Evolutionary conservation across 2,329 filamentous ascomycete species (phyloP).

Genomic region (Fusarium marasasianum): DNA sequence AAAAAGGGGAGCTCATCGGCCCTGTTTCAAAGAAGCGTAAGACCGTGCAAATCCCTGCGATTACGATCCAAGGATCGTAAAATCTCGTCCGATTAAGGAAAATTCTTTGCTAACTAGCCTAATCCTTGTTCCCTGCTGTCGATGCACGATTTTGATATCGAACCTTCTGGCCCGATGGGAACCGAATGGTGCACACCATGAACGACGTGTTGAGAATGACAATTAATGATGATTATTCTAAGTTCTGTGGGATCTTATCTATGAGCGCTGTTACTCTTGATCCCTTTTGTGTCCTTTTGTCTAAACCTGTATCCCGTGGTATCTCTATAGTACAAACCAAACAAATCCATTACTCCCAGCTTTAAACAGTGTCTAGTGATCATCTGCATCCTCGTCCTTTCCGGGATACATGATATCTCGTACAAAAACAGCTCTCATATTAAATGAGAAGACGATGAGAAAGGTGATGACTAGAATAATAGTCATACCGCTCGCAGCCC

Average conservation of each 20-base stretch:
- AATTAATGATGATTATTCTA: neutral
- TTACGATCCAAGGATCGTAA: conserved; percentile 8
- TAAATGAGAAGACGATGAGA: conserved; percentile 56
- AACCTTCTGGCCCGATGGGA: conserved; percentile 7
- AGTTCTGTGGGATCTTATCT: neutral
- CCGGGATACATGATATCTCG: conserved; percentile 67
- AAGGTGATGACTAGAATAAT: conserved; percentile 55
- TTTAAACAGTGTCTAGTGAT: conserved; percentile 47
- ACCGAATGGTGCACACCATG: neutral
- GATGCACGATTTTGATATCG: neutral
- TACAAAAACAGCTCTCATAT: conserved; percentile 57
- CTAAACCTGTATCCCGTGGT: conserved; percentile 18
- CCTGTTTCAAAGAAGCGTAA: conserved; percentile 26
- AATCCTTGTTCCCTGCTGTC: neutral
- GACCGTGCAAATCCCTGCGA: conserved; percentile 8
- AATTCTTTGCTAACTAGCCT: neutral
- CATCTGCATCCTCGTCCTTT: conserved; percentile 63
- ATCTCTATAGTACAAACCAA: conserved; percentile 16
- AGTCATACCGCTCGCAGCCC: conserved; percentile 61
- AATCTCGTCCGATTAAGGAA: conserved; percentile 6
- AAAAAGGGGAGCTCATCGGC: conserved; percentile 23
- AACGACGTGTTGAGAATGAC: neutral
- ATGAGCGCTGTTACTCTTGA: neutral
- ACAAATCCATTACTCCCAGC: neutral
- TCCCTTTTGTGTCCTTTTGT: conserved; percentile 4